phyloP scores from a whole-genome alignment of 805 yeast species.

The Candida tallmaniae region DNA sequence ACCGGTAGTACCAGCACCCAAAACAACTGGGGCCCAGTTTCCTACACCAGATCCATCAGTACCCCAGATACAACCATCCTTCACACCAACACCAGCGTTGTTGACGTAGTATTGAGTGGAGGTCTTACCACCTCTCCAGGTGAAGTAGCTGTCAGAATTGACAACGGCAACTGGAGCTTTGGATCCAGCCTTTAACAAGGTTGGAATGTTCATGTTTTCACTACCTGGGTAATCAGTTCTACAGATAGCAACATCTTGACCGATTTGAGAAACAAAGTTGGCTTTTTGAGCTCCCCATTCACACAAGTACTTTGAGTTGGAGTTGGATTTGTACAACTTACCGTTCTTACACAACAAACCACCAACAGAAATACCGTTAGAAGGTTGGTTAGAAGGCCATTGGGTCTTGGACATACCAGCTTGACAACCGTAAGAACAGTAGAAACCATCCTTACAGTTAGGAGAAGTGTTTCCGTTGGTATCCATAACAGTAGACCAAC shows the following conservation, averaged over 20 bases:
- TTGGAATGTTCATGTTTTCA: conserved; percentile 96
- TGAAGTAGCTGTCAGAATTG: conserved; percentile 69
- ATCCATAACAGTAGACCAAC: conserved; percentile 74
- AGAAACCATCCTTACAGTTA: conserved; percentile 79
- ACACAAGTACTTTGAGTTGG: conserved; percentile 63
- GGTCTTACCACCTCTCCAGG: conserved; percentile 76
- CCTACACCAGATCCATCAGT: conserved; percentile 72
- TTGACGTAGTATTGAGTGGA: conserved; percentile 97
- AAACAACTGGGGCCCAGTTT: conserved; percentile 96
- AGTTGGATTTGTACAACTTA: conserved; percentile 75
- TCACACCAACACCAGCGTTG: conserved; percentile 87
- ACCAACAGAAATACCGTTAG: conserved; percentile 88
- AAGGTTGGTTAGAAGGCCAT: conserved; percentile 89
- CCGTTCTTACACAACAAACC: conserved; percentile 87
- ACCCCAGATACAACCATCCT: conserved; percentile 97
- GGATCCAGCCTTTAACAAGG: conserved; percentile 68
- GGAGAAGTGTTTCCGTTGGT: conserved; percentile 57
- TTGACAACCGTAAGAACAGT: conserved; percentile 98
- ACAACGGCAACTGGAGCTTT: conserved; percentile 72
- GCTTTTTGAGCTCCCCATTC: conserved; percentile 81
- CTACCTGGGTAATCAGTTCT: conserved; percentile 99
- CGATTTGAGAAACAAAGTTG: conserved; percentile 58
- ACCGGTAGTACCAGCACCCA: conserved; percentile 83
- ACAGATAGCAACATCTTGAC: conserved; percentile 78
- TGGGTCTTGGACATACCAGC: conserved; percentile 99